Evolutionary conservation across 2,329 filamentous ascomycete species (phyloP), one percentile per base, ranked within the genome.

Genomic region (Colletotrichum karsti): DNA sequence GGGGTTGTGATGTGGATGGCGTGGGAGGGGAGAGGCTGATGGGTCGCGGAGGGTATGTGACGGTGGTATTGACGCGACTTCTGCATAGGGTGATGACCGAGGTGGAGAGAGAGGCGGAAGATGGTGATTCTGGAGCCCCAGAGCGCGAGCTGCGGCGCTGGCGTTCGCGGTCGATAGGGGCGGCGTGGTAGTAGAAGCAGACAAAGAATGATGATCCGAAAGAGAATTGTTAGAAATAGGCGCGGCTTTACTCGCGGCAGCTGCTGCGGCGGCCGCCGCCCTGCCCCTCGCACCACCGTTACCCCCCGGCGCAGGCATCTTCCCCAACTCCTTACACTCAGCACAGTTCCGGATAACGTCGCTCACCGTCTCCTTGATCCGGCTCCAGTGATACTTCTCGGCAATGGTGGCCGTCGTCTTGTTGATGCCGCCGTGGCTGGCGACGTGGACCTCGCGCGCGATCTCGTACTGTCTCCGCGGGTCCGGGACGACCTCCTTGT

Each of bases 341-440:
- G 88, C 82, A 80, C 96, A 99, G 74, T 96, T 95, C 74, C 93
- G 92, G 80, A 98, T 97, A 73, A 97, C 95, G 77, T 95, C 91
- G 77, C 92, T 96, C 69, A 98, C 96, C 1, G 95, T 98, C 81
- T 98, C 95, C 79, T 98, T 99, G 83, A 98, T 98, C 69, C 95
- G 90, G 53, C 97, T 95, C 96, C 96, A 99, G 81, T 98, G 96
- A 77, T 95, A 98, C 76, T 92, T 92, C 77, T 98, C 93, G 10
- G 95, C 94, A 74, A 99, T 97, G 20, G 91, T 92, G 20, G 95
- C 95, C 1, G 95, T 98, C 0, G 95, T 98, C 83, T 98, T 98
- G 85, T 99, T 99, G 85, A 98, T 98, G 57, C 96, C 96, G 7
- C 92, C 94, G 77, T 99, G 96, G 44, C 91, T 87, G 63, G 83